These are phyloP conservation scores for Neurospora sp. DNA, from an alignment of 495 filamentous ascomycete genomes.

Conservation along the genomic window DNA sequence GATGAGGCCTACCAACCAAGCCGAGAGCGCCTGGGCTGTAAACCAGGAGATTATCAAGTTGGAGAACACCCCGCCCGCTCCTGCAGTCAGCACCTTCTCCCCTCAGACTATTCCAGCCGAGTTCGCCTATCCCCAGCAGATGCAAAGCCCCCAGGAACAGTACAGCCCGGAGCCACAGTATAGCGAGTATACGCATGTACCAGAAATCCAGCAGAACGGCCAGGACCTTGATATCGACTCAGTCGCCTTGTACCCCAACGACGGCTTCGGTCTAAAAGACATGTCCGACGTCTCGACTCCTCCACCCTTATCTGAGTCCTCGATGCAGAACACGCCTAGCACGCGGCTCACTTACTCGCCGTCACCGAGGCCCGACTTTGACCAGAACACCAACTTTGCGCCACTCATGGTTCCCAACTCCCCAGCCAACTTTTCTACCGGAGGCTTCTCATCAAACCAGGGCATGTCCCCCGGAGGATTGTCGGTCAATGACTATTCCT, in stretches of 20 bases:
- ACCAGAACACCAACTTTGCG: neutral
- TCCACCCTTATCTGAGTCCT: conserved; percentile 31
- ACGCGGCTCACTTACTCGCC: conserved; percentile 31
- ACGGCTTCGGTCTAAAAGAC: neutral
- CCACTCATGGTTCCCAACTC: neutral
- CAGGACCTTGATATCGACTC: neutral
- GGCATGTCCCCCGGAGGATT: conserved; percentile 9
- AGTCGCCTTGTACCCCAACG: neutral
- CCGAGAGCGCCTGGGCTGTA: conserved; percentile 25
- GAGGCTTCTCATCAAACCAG: conserved; percentile 8
- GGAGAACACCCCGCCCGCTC: conserved; percentile 27
- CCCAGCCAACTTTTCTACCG: neutral
- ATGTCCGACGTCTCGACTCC: conserved; percentile 30
- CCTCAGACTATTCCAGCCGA: neutral
- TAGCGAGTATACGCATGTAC: conserved; percentile 5
- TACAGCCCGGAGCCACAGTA: conserved; percentile 11
- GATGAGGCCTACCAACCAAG: conserved; percentile 34
- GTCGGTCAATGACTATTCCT: neutral
- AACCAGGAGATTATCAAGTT: conserved; percentile 33
- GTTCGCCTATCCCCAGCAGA: conserved; percentile 12
- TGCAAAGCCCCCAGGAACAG: conserved; percentile 13
- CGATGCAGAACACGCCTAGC: conserved; percentile 32
- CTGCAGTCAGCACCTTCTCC: neutral
- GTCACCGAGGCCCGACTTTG: conserved; percentile 23
- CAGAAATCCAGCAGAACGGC: conserved; percentile 14